Percentiles rank a stretch among this genome's conserved stretches.
phyloP scores from a whole-genome alignment of 1,139 yeast species.

The Geotrichum europaeum region DNA sequence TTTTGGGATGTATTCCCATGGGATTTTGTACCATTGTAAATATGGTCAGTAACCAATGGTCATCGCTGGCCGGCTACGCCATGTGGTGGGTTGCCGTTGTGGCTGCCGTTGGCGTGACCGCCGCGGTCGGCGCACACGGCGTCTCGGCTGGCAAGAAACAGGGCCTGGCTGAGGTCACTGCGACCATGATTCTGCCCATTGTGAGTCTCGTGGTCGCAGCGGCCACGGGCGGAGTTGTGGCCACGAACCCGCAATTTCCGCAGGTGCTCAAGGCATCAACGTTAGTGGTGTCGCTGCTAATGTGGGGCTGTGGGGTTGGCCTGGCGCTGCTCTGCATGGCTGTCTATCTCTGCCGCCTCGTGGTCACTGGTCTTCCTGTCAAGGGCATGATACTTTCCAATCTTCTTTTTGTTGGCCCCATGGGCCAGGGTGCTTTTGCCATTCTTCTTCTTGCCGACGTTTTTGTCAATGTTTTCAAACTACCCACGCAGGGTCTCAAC shows the following conservation, averaged over 20 bases:
- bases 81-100: slow-evolving; percentile 48
- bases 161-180: slow-evolving; percentile 33
- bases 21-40: slow-evolving; percentile 62
- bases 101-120: background rate
- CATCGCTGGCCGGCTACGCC: slow-evolving; percentile 43
- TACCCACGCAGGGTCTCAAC: background rate
- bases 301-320: slow-evolving; percentile 65
- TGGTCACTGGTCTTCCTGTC: slow-evolving; percentile 56
- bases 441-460: slow-evolving; percentile 50
- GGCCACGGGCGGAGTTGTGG: slow-evolving; percentile 56
- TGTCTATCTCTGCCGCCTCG: slow-evolving; percentile 53
- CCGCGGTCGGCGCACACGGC: slow-evolving; percentile 44
- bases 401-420: slow-evolving; percentile 59
- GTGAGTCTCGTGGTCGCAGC: slow-evolving; percentile 73
- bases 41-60: slow-evolving; percentile 55
- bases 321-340: slow-evolving; percentile 54
- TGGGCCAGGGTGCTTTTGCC: slow-evolving; percentile 80
- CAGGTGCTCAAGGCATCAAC: slow-evolving; percentile 43
- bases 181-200: slow-evolving; percentile 57
- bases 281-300: slow-evolving; percentile 47
- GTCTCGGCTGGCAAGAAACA: slow-evolving; percentile 38
- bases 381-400: slow-evolving; percentile 45
- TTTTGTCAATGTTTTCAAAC: slow-evolving; percentile 20
- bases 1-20: slow-evolving; percentile 77
- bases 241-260: slow-evolving; percentile 22